These are phyloP conservation scores for Globisporangium camurandrum DNA, from an alignment of 352 stramenopile genomes.

Conservation along the genomic window DNA sequence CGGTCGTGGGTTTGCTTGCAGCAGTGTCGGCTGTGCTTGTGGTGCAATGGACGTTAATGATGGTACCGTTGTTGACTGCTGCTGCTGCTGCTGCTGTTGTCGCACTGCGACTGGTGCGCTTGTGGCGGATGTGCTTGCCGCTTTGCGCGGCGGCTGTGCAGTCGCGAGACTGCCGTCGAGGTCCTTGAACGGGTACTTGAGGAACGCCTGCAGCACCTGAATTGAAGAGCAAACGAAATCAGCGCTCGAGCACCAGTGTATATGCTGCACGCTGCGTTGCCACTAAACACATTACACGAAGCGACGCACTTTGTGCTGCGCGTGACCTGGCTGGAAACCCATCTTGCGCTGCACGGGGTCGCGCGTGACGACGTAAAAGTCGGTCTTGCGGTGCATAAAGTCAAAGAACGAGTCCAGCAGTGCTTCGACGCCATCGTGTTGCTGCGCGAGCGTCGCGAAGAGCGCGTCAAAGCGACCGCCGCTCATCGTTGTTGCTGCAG, in stretches of 20 bases:
- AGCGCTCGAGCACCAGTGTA: neutral
- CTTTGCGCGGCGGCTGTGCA: neutral
- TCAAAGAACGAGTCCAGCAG: slow-evolving; percentile 96
- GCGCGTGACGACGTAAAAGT: slow-evolving; percentile 90
- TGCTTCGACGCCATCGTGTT: slow-evolving; percentile 92
- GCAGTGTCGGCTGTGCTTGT: neutral
- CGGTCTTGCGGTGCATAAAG: slow-evolving; percentile 96
- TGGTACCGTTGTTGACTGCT: no score
- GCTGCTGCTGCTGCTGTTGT: neutral
- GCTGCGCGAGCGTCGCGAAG: slow-evolving; percentile 92
- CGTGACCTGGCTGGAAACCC: slow-evolving; percentile 55
- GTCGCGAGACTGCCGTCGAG: slow-evolving; percentile 23
- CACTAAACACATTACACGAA: neutral
- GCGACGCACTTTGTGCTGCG: slow-evolving; percentile 36
- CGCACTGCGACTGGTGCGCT: neutral
- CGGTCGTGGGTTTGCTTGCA: neutral
- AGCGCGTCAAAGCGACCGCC: slow-evolving; percentile 59
- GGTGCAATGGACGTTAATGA: neutral
- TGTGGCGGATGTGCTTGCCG: neutral
- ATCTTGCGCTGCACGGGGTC: slow-evolving; percentile 41
- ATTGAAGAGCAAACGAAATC: neutral
- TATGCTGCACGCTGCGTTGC: no score
- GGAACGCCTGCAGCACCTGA: slow-evolving; percentile 51
- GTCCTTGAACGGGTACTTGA: slow-evolving; percentile 54
- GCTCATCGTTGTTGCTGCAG: slow-evolving; percentile 19